Base-by-base conservation (phyloP, 495 filamentous ascomycete species). In the Penicillium fimorum region DNA sequence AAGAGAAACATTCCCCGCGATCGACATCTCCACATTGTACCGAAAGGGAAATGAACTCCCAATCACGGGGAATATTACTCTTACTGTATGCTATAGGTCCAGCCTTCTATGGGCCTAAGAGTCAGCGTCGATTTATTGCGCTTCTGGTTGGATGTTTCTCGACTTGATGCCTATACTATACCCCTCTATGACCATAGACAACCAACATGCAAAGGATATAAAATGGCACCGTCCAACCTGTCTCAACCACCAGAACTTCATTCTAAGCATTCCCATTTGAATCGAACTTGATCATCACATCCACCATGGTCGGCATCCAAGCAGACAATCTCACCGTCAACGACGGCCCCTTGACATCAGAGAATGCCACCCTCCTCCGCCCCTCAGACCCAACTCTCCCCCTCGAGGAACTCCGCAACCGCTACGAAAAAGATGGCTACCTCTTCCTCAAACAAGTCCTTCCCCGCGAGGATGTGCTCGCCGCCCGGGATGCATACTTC, bases 391-490 rank as follows among this genome's bases (percentile, higher is more conserved):
- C 72, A 35, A 57, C 47, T 17, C 63, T 73, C 5, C 68, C 74
- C 9, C 32, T 77, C n/a, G 65, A 74, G 41, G 75, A 79, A 29
- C 68, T 87, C 2, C 78, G 78, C 29, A 60, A 69, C 33, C 76
- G 84, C 17, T 83, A 78, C 49, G 50, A 82, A n/a, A 55, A 73
- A 44, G 82, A 86, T 57, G 82, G 83, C 17, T 86, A 86, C 61
- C 71, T 87, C 41, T 84, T 84, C 58, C 53, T 87, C 7, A 87
- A 86, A 59, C 73, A 75, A 32, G 60, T 86, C 2, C 65, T 87
- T 17, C 83, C 84, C 0, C 81, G 82, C 2, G 65, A 69, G 4
- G 81, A 84, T 49, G 82, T 87, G 11, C 70, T 85, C 13, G 70
- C 74, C 25, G 77, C 80, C 37, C 76, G 84, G 17, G 65, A 79